Evolutionary conservation across 257 asterid genomes (phyloP).

Genomic region (Jacaranda mimosifolia): DNA sequence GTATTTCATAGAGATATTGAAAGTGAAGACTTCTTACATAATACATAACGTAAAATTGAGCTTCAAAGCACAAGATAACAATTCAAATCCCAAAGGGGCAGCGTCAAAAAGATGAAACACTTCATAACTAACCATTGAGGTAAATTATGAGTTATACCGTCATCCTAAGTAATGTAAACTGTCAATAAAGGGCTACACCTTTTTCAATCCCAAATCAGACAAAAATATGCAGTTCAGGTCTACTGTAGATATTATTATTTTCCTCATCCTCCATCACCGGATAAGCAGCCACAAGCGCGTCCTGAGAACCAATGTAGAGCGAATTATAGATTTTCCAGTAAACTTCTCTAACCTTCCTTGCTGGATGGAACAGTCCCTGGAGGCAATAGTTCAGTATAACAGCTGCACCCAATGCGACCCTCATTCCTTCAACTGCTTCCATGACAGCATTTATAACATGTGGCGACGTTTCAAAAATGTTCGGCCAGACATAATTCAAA

Average conservation of each 20-base stretch:
- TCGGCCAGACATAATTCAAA: conserved; percentile 90
- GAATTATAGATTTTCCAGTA: conserved; percentile 93
- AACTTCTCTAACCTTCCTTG: conserved; percentile 90
- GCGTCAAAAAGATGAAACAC: background rate
- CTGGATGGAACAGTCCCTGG: conserved; percentile 93
- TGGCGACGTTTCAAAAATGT: conserved; percentile 89
- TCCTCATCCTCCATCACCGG: conserved; percentile 83
- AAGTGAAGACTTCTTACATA: background rate
- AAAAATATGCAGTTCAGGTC: conserved; percentile 84
- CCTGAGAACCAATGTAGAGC: conserved; percentile 86
- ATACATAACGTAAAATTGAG: background rate
- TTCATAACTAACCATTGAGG: too few relatives aligned
- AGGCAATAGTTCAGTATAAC: conserved; percentile 80
- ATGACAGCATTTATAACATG: conserved; percentile 89
- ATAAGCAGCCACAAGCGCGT: conserved; percentile 86
- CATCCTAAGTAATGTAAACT: background rate
- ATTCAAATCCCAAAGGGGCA: background rate
- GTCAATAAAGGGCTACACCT: background rate
- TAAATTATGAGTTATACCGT: background rate
- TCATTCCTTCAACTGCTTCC: conserved; percentile 97
- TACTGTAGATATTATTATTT: conserved; percentile 53
- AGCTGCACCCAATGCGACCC: conserved; percentile 90
- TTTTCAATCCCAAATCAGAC: conserved; percentile 44
- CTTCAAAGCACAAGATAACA: background rate
- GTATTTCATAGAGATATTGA: background rate